Evolutionary conservation across 129 eudicot species (phyloP), one percentile per base, ranked within the genome.

Genomic region (Helianthus tuberosus): DNA sequence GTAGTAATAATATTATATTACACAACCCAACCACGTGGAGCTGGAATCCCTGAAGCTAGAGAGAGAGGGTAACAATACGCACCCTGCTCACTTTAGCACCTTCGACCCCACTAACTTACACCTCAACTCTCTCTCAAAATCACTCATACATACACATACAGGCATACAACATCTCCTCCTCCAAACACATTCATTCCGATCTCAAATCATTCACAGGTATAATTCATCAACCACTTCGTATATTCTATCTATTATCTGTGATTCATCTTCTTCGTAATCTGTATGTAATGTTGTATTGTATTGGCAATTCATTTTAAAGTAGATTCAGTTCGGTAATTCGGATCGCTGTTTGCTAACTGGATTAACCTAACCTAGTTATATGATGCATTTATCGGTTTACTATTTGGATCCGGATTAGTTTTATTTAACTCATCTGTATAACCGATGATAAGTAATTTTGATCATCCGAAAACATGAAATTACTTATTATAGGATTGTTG

Each of bases 21-120:
- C 41, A 68, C 65, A 77, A 72, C 54, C 66, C 3, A 68, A 78
- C 72, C 77, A 79, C 82, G 82, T 79, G 82, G 78, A 72, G 20
- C 48, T 71, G 68, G 59, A 76, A 20, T 46, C 59, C 44, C 15
- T 6, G 61, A 64, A 58, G 69, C 59, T 67, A 46, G 8, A 5
- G 8, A 38, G 43, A 38, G 60, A 78, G 43, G 50, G 74, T 64
- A 66, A 12, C 54, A 64, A 0, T 79, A 53, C 83, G 83, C 83
- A 79, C 83, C 68, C 68, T 32, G 83, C 74, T 63, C 83, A 79
- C 10, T 35, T 79, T 79, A 79, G 83, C 83, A 64, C 29, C 54
- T 15, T 32, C 32, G 29, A 14, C 81, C 72, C 9, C 72, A 78
- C 72, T 71, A 78, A 69, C 39, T 3, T 77, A 63, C 77, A 63